Conservation (phyloP, 2,329 filamentous ascomycete genomes). For the Arthroderma sp. region DNA sequence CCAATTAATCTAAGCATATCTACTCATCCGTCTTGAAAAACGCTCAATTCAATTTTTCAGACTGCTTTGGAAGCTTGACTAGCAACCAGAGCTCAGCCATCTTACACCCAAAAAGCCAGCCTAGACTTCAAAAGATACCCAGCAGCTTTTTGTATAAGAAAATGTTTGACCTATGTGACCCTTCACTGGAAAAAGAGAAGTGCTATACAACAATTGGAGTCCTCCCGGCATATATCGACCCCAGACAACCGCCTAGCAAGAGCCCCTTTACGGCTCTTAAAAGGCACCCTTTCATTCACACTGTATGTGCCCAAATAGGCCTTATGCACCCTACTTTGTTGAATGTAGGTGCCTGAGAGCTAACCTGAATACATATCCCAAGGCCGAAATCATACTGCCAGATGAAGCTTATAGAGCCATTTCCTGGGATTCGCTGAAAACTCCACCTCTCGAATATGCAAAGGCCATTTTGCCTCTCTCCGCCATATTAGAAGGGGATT, state of each 20-base stretch:
- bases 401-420: slow-evolving; percentile 41
- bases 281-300: slow-evolving; percentile 54
- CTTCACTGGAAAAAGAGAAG: slow-evolving; percentile 38
- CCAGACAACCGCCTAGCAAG: slow-evolving; percentile 55
- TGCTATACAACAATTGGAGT: slow-evolving; percentile 60
- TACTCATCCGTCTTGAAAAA: no score
- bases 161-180: slow-evolving; percentile 34
- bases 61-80: no score
- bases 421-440: slow-evolving; percentile 40
- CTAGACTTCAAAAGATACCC: no score
- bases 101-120: no score
- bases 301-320: slow-evolving; percentile 30
- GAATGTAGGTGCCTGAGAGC: not conserved
- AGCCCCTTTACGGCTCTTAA: slow-evolving; percentile 62
- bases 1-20: no score
- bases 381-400: slow-evolving; percentile 57
- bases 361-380: not conserved
- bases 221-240: slow-evolving; percentile 55
- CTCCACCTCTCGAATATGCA: slow-evolving; percentile 42
- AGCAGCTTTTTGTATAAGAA: not conserved
- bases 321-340: not conserved
- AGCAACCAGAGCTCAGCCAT: no score
- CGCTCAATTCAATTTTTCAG: no score
- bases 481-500: slow-evolving; percentile 58
- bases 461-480: slow-evolving; percentile 59